Conservation (phyloP, 2,329 filamentous ascomycete species). For the Rutstroemia sydowiana region DNA sequence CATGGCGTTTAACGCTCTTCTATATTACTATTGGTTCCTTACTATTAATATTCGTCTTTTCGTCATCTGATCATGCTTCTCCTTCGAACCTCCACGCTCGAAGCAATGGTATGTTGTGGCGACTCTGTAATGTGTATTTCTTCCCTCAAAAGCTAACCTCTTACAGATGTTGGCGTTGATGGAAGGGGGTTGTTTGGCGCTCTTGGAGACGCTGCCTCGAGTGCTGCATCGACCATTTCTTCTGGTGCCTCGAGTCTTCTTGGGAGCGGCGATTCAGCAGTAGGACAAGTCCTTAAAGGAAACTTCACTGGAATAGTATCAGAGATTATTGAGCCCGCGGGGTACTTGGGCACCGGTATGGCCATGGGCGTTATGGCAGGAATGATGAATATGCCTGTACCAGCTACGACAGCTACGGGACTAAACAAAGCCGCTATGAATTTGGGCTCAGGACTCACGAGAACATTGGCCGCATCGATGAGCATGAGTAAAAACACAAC, state of each 20-base stretch:
- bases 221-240: too few species aligned
- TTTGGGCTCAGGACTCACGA: background rate
- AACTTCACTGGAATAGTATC: background rate
- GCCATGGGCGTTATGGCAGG: background rate
- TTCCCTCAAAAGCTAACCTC: background rate
- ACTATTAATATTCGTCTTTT: background rate
- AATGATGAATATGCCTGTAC: background rate
- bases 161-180: background rate
- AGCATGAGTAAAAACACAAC: background rate
- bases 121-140: background rate
- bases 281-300: background rate
- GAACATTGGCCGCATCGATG: background rate
- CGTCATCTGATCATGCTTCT: background rate
- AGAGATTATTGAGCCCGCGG: background rate
- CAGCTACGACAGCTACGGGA: background rate
- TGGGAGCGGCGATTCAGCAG: background rate
- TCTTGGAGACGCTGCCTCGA: background rate
- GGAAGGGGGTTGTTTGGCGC: background rate
- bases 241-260: background rate
- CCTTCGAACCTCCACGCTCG: background rate
- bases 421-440: background rate
- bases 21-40: background rate
- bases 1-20: background rate
- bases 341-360: background rate
- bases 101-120: background rate